Evolutionary conservation across 768 basidiomycete genomes (phyloP).

Genomic region (Pleurotus citrinopileatus): DNA sequence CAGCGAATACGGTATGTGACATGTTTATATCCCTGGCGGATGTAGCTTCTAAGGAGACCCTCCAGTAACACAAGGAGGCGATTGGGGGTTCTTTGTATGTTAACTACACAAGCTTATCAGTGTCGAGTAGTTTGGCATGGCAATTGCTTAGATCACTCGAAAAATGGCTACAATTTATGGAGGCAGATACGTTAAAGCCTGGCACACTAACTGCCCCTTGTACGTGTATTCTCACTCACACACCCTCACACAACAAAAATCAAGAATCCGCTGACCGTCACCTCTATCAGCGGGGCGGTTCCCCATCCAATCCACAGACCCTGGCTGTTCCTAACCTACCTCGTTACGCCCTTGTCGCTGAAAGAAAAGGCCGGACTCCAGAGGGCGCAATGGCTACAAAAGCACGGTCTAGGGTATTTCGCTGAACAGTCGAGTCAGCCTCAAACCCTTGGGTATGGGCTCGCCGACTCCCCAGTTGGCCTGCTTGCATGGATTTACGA

Average conservation of each 20-base stretch:
- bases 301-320: slow-evolving; percentile 23
- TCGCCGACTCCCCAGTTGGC: slow-evolving; percentile 58
- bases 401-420: slow-evolving; percentile 34
- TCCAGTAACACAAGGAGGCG: slow-evolving; percentile 41
- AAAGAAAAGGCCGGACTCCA: slow-evolving; percentile 32
- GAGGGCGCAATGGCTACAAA: slow-evolving; percentile 25
- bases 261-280: neutral
- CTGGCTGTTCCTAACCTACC: slow-evolving; percentile 21
- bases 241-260: no score
- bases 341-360: slow-evolving; percentile 25
- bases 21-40: neutral
- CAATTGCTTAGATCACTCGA: slow-evolving; percentile 22
- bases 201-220: slow-evolving; percentile 48
- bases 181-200: slow-evolving; percentile 42
- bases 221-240: slow-evolving; percentile 19
- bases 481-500: slow-evolving; percentile 54
- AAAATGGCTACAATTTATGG: slow-evolving; percentile 28
- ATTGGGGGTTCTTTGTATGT: slow-evolving; percentile 20
- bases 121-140: neutral
- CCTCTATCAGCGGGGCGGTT: slow-evolving; percentile 12
- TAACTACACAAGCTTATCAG: neutral
- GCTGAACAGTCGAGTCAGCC: slow-evolving; percentile 42
- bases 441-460: slow-evolving; percentile 50
- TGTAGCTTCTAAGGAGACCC: neutral
- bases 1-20: slow-evolving; percentile 37